Conservation (phyloP, 257 asterid genomes). For the Datura wrightii region DNA sequence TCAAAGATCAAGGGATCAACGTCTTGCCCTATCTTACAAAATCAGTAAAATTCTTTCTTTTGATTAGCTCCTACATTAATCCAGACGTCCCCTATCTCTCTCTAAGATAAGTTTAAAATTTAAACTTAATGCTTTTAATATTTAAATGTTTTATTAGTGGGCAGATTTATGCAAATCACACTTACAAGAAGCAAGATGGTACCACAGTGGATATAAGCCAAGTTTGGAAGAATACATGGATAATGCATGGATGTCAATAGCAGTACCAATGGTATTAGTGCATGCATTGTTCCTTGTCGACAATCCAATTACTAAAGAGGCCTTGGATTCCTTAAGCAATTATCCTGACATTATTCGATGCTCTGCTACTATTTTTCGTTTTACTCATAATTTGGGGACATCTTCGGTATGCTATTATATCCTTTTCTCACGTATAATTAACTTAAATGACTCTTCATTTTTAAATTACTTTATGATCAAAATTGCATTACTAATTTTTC, state of each 20-base stretch:
- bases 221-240: constrained; percentile 44
- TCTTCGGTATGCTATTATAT: constrained; percentile 39
- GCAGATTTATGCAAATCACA: constrained; percentile 39
- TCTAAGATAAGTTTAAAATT: constrained; percentile 30
- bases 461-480: too few relatives aligned
- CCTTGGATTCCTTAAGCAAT: constrained; percentile 31
- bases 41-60: too few relatives aligned
- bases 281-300: constrained; percentile 42
- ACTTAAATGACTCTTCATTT: too few relatives aligned
- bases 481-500: too few relatives aligned
- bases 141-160: constrained; percentile 36
- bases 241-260: constrained; percentile 47
- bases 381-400: constrained; percentile 58
- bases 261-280: constrained; percentile 36
- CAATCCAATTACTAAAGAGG: constrained; percentile 47
- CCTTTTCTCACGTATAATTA: background rate
- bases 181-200: constrained; percentile 53
- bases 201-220: constrained; percentile 39
- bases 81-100: too few relatives aligned
- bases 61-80: too few relatives aligned
- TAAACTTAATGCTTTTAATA: background rate
- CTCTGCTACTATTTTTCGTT: constrained; percentile 41
- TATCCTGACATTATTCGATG: constrained; percentile 42
- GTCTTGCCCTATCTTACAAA: constrained; percentile 13
- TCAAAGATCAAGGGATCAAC: constrained; percentile 40